A percentile compares a stretch with the other conserved stretches of the same genome.
Evolutionary conservation across 306 rosid genomes (phyloP).

Genomic region (Prunus campanulata): DNA sequence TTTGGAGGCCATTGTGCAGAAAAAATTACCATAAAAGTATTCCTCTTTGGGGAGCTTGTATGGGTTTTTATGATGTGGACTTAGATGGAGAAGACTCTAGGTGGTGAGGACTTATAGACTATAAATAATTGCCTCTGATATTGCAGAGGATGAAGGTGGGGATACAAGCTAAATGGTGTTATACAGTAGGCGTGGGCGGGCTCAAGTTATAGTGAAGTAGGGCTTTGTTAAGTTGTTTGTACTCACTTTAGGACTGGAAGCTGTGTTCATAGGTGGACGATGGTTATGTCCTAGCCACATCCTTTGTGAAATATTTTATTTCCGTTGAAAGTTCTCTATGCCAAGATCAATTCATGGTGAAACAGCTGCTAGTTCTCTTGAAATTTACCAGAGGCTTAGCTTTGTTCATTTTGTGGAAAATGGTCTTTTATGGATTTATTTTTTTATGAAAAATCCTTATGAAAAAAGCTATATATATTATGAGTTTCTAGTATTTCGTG

Average conservation of each 20-base stretch:
- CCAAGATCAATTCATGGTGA: background rate
- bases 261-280: background rate
- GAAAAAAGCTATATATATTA: background rate
- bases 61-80: background rate
- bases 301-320: background rate
- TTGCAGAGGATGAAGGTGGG: background rate
- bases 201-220: background rate
- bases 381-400: background rate
- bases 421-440: background rate
- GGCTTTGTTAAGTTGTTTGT: constrained; percentile 3
- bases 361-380: background rate
- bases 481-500: background rate
- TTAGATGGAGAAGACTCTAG: constrained; percentile 2
- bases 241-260: background rate
- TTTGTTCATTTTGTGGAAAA: background rate
- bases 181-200: background rate
- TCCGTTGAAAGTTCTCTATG: background rate
- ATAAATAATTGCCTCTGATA: background rate
- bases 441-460: background rate
- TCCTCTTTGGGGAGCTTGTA: constrained; percentile 4
- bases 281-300: background rate
- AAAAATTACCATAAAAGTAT: constrained; percentile 22
- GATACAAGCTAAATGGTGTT: background rate
- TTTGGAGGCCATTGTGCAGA: constrained; percentile 73
- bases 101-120: background rate